Base-by-base conservation (phyloP, 139 green algal genomes). In the Monoraphidium neglectum region DNA sequence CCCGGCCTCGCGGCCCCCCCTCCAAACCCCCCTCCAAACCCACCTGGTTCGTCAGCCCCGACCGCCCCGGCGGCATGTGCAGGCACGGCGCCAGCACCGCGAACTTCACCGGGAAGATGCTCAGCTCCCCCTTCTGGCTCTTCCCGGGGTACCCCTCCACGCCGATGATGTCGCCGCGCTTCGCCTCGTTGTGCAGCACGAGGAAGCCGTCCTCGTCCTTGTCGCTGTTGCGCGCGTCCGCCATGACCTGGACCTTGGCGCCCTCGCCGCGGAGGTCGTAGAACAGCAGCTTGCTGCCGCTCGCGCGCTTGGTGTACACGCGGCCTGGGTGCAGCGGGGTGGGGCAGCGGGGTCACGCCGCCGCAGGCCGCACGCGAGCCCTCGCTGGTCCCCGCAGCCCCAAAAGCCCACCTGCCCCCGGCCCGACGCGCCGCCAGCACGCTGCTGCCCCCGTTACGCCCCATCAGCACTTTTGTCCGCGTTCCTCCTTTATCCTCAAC, bases 41-140 rank as follows among this genome's bases (percentile, higher is more conserved):
- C 76, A 93, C 90, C 86, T 93, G 86, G 77, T 97, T 91, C 77
- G 93, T 93, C 36, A 99, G 88, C 5, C 90, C 88, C 68, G 90
- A 92, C 84, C 92, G 86, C 13, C 85, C 86, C 13, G 97, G 96
- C 33, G 97, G 92, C 96, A 99, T 99, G 87, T 97, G 96, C 81
- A 99, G 85, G 90, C 97, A 99, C 61, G 96, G 96, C 33, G 95
- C 89, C 53, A 99, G 89, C 54, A 97, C 85, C 37, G 84, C 40
- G 64, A 90, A 83, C 46, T 83, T 82, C 4, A 47, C 73, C 8
- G 95, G 92, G 77, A 99, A 99, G 40, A 99, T 87, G 76, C 82
- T 94, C 51, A 99, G 93, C 90, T 99, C 95, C 33, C 95, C 97
- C 71, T 92, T 92, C 90, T 98, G 99, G 81, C 90, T 96, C 86